A percentile compares a stretch with the other conserved stretches of the same genome.
Evolutionary conservation across 1,284 basidiomycete species (phyloP).

Genomic region (Butyriboletus appendiculatus): DNA sequence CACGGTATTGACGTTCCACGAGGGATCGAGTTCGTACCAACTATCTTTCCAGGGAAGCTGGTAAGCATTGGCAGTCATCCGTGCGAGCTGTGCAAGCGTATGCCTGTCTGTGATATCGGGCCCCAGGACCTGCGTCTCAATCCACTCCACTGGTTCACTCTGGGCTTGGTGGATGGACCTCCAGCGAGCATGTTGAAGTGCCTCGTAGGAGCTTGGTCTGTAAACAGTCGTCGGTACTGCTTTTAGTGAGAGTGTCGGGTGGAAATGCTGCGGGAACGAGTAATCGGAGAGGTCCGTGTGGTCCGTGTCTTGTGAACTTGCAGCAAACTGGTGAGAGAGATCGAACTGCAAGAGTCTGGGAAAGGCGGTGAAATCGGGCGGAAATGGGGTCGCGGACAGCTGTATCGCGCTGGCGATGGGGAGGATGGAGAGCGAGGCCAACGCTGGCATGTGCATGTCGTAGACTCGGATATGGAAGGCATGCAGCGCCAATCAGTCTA

Average conservation of each 20-base stretch:
- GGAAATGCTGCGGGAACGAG: constrained; percentile 7
- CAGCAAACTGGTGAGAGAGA: constrained; percentile 21
- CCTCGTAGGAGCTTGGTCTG: constrained; percentile 54
- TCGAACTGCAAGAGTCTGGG: constrained; percentile 26
- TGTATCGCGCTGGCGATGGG: constrained; percentile 3
- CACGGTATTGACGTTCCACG: constrained; percentile 68
- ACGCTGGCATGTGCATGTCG: constrained; percentile 11
- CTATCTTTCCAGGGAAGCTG: constrained; percentile 63
- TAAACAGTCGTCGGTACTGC: constrained; percentile 59
- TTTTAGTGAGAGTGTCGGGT: constrained; percentile 40
- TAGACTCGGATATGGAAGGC: background rate
- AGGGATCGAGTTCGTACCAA: constrained; percentile 82
- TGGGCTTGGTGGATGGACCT: constrained; percentile 50
- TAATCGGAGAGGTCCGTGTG: constrained; percentile 1
- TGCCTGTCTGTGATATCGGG: constrained; percentile 81
- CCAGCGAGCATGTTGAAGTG: constrained; percentile 51
- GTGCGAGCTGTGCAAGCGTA: constrained; percentile 83
- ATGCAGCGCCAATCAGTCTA: background rate
- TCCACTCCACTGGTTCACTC: constrained; percentile 60
- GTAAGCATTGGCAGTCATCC: constrained; percentile 94
- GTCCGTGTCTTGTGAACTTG: background rate
- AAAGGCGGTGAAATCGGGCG: background rate
- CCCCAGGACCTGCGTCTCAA: constrained; percentile 50
- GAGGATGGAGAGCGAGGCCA: constrained; percentile 1
- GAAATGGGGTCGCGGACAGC: background rate